These are phyloP conservation scores for Lactifluus echinatus DNA, from an alignment of 768 basidiomycete species.

Conservation along the genomic window DNA sequence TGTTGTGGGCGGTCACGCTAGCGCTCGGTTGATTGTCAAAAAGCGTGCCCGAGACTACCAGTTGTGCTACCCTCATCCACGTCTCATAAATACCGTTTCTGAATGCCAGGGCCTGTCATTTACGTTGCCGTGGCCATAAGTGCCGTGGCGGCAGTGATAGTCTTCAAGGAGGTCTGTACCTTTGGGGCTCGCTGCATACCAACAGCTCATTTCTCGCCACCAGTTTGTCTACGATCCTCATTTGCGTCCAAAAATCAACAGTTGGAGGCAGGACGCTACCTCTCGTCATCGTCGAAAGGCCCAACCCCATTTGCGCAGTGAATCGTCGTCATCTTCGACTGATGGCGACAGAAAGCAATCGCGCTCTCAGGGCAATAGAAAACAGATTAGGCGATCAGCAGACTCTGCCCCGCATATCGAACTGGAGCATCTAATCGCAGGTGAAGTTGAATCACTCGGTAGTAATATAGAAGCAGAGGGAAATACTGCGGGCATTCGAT, in stretches of 20 bases:
- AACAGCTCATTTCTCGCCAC: background rate
- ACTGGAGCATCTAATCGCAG: conserved; percentile 10
- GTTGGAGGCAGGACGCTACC: conserved; percentile 11
- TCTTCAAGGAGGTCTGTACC: conserved; percentile 17
- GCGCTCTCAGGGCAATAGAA: background rate
- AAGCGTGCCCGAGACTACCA: no score
- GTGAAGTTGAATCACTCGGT: conserved; percentile 12
- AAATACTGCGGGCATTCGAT: conserved; percentile 8
- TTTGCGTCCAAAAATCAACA: conserved; percentile 10
- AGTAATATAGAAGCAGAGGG: conserved; percentile 3
- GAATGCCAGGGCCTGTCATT: conserved; percentile 18
- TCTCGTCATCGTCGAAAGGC: conserved; percentile 8
- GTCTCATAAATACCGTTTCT: background rate
- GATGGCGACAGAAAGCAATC: background rate
- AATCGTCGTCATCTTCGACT: background rate
- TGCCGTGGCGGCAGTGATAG: conserved; percentile 13
- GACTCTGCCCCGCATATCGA: conserved; percentile 11
- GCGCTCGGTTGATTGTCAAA: no score
- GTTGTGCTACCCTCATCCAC: background rate
- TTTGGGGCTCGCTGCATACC: background rate
- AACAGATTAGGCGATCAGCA: background rate
- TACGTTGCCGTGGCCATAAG: conserved; percentile 19
- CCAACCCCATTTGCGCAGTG: background rate
- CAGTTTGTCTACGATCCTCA: conserved; percentile 20
- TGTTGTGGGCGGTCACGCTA: no score